Evolutionary conservation across 2,329 filamentous ascomycete species (phyloP).

Genomic region (Orbilia ellipsospora): DNA sequence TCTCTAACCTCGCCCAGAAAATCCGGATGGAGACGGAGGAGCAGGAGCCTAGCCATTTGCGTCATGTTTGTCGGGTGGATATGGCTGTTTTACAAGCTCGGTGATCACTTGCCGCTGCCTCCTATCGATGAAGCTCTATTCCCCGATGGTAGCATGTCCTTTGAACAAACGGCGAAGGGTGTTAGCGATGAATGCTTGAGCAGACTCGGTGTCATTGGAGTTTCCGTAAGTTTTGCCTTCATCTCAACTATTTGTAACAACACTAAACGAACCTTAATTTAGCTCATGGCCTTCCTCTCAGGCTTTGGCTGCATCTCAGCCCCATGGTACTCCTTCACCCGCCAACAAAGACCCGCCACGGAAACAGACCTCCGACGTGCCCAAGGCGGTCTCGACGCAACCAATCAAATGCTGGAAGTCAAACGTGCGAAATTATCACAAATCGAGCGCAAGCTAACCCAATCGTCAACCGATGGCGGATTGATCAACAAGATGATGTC

Average conservation of each 20-base stretch:
- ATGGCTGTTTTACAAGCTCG: slow-evolving; percentile 79
- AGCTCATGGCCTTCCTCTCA: slow-evolving; percentile 86
- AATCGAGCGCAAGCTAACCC: slow-evolving; percentile 72
- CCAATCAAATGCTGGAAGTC: slow-evolving; percentile 79
- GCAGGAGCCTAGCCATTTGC: slow-evolving; percentile 78
- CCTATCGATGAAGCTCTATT: slow-evolving; percentile 62
- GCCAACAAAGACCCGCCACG: slow-evolving; percentile 72
- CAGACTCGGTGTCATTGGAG: slow-evolving; percentile 81
- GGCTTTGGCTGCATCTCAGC: slow-evolving; percentile 90
- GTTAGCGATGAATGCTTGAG: slow-evolving; percentile 70
- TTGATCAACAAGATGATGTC: slow-evolving; percentile 80
- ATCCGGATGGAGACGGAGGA: slow-evolving; percentile 72
- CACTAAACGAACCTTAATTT: slow-evolving; percentile 59
- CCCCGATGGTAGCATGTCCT: slow-evolving; percentile 29
- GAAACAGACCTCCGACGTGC: slow-evolving; percentile 81
- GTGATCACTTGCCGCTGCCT: slow-evolving; percentile 71
- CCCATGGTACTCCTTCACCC: slow-evolving; percentile 83
- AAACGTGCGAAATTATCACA: slow-evolving; percentile 79
- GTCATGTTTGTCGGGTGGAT: slow-evolving; percentile 76
- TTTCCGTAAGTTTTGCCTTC: slow-evolving; percentile 56
- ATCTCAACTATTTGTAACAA: neutral
- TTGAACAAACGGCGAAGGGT: slow-evolving; percentile 54
- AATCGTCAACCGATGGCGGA: slow-evolving; percentile 63
- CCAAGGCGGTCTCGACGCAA: slow-evolving; percentile 80
- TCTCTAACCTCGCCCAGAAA: slow-evolving; percentile 66